phyloP scores from a whole-genome alignment of 768 basidiomycete species.

The Lactarius quietus region DNA sequence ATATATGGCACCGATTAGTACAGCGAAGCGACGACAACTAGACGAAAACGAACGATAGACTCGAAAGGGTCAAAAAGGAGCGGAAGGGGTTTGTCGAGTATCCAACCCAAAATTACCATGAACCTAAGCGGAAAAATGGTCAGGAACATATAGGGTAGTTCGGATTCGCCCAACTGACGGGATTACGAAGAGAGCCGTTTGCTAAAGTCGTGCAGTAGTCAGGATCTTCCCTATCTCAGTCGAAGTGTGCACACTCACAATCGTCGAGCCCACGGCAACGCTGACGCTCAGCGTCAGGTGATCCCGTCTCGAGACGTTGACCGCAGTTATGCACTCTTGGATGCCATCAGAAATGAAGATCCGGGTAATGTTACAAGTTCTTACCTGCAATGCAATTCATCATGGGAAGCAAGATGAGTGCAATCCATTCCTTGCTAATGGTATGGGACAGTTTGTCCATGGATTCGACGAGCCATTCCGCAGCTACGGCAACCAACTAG shows the following conservation, averaged over 20 bases:
- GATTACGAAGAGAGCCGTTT: constrained; percentile 69
- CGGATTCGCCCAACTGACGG: constrained; percentile 39
- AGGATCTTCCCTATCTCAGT: not conserved
- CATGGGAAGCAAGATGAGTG: constrained; percentile 81
- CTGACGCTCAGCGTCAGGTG: constrained; percentile 81
- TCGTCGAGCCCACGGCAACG: constrained; percentile 77
- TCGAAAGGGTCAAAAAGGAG: constrained; percentile 88
- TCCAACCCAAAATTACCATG: constrained; percentile 79
- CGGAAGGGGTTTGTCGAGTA: constrained; percentile 70
- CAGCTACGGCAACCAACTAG: constrained; percentile 55
- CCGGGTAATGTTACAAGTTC: constrained; percentile 1
- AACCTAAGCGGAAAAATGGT: constrained; percentile 40
- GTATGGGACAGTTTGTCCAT: constrained; percentile 71
- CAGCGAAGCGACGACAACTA: not conserved
- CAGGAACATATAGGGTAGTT: not conserved
- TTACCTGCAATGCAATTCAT: constrained; percentile 76
- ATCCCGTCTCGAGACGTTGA: constrained; percentile 84
- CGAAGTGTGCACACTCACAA: constrained; percentile 43
- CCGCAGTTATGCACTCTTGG: constrained; percentile 81
- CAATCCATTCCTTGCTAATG: constrained; percentile 87
- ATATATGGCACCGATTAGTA: not conserved
- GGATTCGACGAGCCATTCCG: constrained; percentile 75
- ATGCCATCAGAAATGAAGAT: constrained; percentile 12
- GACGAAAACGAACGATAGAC: constrained; percentile 42
- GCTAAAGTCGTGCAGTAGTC: constrained; percentile 39